Evolutionary conservation across 306 rosid genomes (phyloP).

Genomic region (Cucumis cinereus): DNA sequence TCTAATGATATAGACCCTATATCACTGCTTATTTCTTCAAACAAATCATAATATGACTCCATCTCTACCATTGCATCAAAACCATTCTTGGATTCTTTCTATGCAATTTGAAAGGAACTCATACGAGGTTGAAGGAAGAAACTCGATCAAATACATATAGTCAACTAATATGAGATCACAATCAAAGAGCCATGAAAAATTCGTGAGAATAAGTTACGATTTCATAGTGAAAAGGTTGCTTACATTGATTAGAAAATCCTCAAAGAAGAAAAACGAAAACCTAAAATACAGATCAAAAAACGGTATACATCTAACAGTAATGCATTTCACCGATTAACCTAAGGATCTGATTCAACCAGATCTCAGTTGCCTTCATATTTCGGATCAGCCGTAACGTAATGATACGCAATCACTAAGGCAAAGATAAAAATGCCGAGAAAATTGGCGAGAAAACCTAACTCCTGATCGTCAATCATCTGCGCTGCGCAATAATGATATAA

Average conservation of each 20-base stretch:
- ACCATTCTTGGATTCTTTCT: background rate
- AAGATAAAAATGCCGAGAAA: constrained; percentile 79
- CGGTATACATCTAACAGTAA: background rate
- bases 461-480: constrained; percentile 85
- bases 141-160: background rate
- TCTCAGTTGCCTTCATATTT: constrained; percentile 37
- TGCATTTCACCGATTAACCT: background rate
- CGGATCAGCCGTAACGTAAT: constrained; percentile 80
- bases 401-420: constrained; percentile 73
- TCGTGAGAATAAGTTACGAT: background rate
- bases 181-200: background rate
- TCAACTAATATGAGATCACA: background rate
- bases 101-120: background rate
- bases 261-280: background rate
- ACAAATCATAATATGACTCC: background rate
- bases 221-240: background rate
- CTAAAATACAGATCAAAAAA: background rate
- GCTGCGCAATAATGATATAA: constrained; percentile 10
- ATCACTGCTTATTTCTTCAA: too few species aligned
- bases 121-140: background rate
- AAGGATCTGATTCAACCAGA: background rate
- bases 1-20: too few species aligned
- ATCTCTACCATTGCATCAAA: background rate
- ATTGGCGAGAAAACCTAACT: constrained; percentile 84
- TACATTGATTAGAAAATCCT: background rate